A percentile compares a stretch with the other conserved stretches of the same genome.
These are phyloP conservation scores for Saccharomyces hybrid DNA, from an alignment of 1,139 yeast genomes.

Conservation along the genomic window DNA sequence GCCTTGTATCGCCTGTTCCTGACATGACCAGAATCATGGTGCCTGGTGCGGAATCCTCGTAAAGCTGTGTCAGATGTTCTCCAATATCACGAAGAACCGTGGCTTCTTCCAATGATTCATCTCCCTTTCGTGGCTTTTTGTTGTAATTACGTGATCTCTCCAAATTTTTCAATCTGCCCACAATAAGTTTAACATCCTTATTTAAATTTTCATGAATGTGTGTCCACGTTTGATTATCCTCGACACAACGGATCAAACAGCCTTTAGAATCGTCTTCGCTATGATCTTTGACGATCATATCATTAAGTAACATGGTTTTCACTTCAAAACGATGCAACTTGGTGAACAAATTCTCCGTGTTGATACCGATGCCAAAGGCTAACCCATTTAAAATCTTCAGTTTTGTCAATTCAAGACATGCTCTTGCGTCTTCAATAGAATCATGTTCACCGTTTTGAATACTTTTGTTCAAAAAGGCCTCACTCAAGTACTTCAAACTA, in stretches of 20 bases:
- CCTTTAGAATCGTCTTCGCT: constrained; percentile 18
- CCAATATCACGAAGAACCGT: constrained; percentile 34
- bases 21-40: constrained; percentile 56
- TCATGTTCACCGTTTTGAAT: constrained; percentile 81
- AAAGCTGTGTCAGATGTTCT: constrained; percentile 42
- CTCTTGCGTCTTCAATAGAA: constrained; percentile 74
- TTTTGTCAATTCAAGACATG: constrained; percentile 72
- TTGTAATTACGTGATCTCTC: constrained; percentile 31
- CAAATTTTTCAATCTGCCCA: constrained; percentile 52
- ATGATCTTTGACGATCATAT: constrained; percentile 20
- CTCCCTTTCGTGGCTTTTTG: neutral
- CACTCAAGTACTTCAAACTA: constrained; percentile 60
- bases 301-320: constrained; percentile 37
- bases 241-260: constrained; percentile 38
- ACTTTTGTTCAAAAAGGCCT: constrained; percentile 43
- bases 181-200: constrained; percentile 39
- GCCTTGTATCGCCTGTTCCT: constrained; percentile 55
- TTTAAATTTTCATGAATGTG: constrained; percentile 34
- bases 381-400: constrained; percentile 60
- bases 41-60: constrained; percentile 47
- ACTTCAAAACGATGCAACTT: constrained; percentile 32
- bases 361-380: constrained; percentile 50
- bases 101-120: constrained; percentile 8
- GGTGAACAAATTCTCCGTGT: constrained; percentile 38
- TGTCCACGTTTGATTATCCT: constrained; percentile 54